phyloP scores from a whole-genome alignment of 345 rosid species.

The Eucalyptus sp. region DNA sequence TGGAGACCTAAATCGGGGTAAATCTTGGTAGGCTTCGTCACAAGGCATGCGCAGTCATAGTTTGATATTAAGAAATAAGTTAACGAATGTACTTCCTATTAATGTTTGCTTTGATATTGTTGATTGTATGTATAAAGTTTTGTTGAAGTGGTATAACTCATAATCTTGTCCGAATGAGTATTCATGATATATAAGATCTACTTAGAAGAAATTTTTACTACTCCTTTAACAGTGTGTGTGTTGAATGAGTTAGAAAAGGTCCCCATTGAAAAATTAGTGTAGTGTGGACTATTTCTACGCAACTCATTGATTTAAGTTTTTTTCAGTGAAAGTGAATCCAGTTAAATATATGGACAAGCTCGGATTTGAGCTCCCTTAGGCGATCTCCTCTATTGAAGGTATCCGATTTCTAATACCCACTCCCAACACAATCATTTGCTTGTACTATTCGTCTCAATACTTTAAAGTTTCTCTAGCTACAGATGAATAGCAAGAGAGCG shows the following conservation, averaged over 20 bases:
- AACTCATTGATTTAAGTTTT: too few relatives aligned
- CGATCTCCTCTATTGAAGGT: neutral
- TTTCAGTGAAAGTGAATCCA: too few relatives aligned
- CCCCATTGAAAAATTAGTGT: neutral
- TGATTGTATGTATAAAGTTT: neutral
- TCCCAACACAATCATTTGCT: neutral
- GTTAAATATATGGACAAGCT: rapidly evolving
- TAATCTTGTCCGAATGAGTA: neutral
- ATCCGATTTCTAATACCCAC: rapidly evolving
- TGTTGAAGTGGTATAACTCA: neutral
- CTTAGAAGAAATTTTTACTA: neutral
- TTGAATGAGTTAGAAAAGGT: neutral
- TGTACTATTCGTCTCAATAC: neutral
- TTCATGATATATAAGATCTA: neutral
- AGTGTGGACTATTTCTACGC: neutral
- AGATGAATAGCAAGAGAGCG: neutral
- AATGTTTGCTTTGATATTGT: neutral
- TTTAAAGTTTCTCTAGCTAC: neutral
- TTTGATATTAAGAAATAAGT: neutral
- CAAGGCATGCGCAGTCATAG: neutral
- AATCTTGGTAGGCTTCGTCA: neutral
- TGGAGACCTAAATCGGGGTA: neutral
- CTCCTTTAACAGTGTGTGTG: neutral
- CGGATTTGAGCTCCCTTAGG: neutral
- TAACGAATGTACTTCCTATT: neutral